Evolutionary conservation across 2,329 filamentous ascomycete genomes (phyloP).

Genomic region (Thelonectria rubi): DNA sequence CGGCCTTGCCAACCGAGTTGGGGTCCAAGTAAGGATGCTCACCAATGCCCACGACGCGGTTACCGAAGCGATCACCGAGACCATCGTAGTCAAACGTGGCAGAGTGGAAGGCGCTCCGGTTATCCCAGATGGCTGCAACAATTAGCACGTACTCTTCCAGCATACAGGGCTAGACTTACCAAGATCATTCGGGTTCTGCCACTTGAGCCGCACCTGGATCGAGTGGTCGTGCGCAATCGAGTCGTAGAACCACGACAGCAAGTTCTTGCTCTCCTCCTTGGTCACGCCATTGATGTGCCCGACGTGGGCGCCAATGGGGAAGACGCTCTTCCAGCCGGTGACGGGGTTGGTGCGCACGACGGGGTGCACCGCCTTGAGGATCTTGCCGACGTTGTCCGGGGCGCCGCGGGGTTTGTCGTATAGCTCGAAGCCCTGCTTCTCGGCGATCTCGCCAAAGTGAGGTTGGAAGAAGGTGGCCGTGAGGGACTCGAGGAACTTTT

Average conservation of each 20-base stretch:
- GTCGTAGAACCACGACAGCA: constrained; percentile 62
- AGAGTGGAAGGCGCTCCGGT: constrained; percentile 63
- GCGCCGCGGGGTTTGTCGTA: constrained; percentile 57
- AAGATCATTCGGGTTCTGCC: constrained; percentile 56
- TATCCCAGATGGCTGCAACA: constrained; percentile 64
- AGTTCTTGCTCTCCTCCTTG: constrained; percentile 55
- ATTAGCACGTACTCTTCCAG: background rate
- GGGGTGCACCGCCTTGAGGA: constrained; percentile 61
- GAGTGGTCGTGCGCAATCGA: constrained; percentile 65
- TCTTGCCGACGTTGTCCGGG: constrained; percentile 59
- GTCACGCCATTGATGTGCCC: constrained; percentile 60
- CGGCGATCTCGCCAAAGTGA: constrained; percentile 59
- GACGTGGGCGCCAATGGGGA: constrained; percentile 61
- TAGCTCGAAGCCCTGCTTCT: constrained; percentile 54
- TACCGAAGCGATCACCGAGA: constrained; percentile 58
- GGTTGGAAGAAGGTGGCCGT: constrained; percentile 65
- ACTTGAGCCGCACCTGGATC: constrained; percentile 59
- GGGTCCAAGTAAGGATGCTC: constrained; percentile 38
- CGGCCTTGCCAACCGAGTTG: constrained; percentile 15
- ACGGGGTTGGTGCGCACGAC: constrained; percentile 67
- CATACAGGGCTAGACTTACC: constrained; percentile 31
- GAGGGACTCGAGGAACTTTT: constrained; percentile 65
- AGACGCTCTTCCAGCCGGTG: constrained; percentile 66
- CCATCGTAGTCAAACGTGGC: constrained; percentile 62
- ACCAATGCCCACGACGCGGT: constrained; percentile 61